Percentiles rank a stretch among this genome's conserved stretches.
phyloP scores from a whole-genome alignment of 805 yeast species.

The Hanseniaspora valbyensis region DNA sequence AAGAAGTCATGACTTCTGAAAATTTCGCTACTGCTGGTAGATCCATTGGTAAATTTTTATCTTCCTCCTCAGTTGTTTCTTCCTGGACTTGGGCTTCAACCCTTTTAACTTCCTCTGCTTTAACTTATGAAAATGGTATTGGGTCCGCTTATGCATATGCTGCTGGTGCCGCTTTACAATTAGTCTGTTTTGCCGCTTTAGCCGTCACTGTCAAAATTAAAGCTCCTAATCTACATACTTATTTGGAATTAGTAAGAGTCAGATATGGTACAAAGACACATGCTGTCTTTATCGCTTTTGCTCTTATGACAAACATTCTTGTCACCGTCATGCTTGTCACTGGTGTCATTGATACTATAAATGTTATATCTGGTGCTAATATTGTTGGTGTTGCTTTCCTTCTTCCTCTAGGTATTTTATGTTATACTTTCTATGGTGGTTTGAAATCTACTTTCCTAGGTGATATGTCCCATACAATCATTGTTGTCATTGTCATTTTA shows the following conservation, averaged over 20 bases:
- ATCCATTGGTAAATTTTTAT: constrained; percentile 70
- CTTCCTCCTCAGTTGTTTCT: constrained; percentile 82
- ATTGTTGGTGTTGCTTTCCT: constrained; percentile 72
- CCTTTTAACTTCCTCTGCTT: constrained; percentile 60
- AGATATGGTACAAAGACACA: constrained; percentile 77
- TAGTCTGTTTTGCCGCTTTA: constrained; percentile 70
- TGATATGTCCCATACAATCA: constrained; percentile 72
- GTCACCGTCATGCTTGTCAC: constrained; percentile 88
- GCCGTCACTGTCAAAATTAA: constrained; percentile 82
- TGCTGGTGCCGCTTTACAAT: constrained; percentile 84
- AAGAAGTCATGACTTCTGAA: constrained; percentile 82
- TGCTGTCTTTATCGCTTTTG: constrained; percentile 60
- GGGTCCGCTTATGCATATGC: constrained; percentile 78
- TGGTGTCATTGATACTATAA: constrained; percentile 79
- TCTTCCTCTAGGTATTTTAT: constrained; percentile 67
- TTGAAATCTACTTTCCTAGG: constrained; percentile 72
- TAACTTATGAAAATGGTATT: constrained; percentile 68
- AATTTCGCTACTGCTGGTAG: constrained; percentile 91
- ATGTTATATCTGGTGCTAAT: constrained; percentile 71
- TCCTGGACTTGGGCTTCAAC: constrained; percentile 95
- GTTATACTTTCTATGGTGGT: constrained; percentile 72
- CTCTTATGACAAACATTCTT: constrained; percentile 73
- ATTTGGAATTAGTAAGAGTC: constrained; percentile 68
- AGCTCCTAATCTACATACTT: constrained; percentile 89
- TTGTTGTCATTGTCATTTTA: constrained; percentile 63